phyloP scores from a whole-genome alignment of 768 basidiomycete species.

The Mycena chlorophos region DNA sequence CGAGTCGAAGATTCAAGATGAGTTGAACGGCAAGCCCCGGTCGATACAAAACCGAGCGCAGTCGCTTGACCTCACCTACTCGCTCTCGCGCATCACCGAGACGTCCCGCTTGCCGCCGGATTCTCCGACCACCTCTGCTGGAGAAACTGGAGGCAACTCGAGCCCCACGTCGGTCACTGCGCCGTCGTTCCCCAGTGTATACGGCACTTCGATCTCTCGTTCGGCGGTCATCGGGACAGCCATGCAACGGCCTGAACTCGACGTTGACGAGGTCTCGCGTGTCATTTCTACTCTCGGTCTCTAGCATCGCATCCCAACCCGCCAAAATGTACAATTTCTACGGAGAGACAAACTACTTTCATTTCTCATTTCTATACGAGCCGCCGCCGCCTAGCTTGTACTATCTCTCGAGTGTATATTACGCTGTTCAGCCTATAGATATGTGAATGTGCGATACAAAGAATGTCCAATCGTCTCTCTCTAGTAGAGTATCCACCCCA shows the following conservation, averaged over 20 bases:
- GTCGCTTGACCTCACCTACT: conserved; percentile 83
- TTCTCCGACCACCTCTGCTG: conserved; percentile 77
- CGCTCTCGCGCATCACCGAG: conserved; percentile 80
- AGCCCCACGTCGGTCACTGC: conserved; percentile 78
- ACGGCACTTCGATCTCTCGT: conserved; percentile 60
- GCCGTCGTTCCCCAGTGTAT: conserved; percentile 84
- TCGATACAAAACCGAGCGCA: conserved; percentile 86
- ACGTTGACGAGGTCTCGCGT: conserved; percentile 73
- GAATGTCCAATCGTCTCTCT: conserved; percentile 25
- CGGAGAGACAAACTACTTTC: conserved; percentile 15
- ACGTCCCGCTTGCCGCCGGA: conserved; percentile 67
- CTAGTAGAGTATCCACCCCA: conserved; percentile 84
- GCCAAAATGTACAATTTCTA: conserved; percentile 17
- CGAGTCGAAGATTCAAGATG: conserved; percentile 82
- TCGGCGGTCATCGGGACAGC: conserved; percentile 47
- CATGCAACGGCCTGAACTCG: conserved; percentile 45
- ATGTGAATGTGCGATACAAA: conserved; percentile 40
- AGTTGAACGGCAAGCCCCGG: conserved; percentile 72
- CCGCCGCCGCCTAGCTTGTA: conserved; percentile 27
- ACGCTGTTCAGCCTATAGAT: conserved; percentile 44
- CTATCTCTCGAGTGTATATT: conserved; percentile 26
- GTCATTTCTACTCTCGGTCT: conserved; percentile 77
- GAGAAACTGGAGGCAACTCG: conserved; percentile 73
- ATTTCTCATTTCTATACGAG: conserved; percentile 12
- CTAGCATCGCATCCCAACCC: conserved; percentile 36